Evolutionary conservation across 306 rosid species (phyloP).

Genomic region (Quercus variabilis): DNA sequence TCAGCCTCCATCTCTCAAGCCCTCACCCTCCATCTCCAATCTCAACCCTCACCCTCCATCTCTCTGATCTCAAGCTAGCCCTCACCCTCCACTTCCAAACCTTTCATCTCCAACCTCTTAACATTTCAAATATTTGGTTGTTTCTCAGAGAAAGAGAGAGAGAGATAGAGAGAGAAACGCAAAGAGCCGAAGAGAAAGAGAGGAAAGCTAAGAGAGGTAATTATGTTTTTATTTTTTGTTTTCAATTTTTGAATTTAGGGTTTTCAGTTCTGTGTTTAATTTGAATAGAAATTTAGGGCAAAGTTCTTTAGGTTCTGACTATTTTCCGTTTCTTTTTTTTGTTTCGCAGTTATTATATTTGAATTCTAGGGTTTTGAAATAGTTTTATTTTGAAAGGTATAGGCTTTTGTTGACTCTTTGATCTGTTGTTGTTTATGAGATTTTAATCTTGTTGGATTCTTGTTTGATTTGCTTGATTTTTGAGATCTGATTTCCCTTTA

Average conservation of each 20-base stretch:
- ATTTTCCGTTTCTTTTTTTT: too few species aligned
- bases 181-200: not conserved
- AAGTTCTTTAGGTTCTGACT: too few species aligned
- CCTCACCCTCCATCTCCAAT: too few species aligned
- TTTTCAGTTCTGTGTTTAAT: not conserved
- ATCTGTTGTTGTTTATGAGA: not conserved
- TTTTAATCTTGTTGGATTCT: not conserved
- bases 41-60: too few species aligned
- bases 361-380: not conserved
- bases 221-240: not conserved
- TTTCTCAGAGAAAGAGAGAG: not conserved
- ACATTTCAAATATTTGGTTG: not conserved
- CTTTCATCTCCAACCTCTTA: accelerated
- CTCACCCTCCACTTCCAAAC: too few species aligned
- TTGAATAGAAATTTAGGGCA: too few species aligned
- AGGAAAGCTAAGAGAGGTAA: slow-evolving; percentile 23
- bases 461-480: not conserved
- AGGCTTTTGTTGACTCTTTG: not conserved
- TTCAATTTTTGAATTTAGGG: not conserved
- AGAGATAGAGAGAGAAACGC: not conserved
- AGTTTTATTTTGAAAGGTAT: not conserved
- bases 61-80: too few species aligned
- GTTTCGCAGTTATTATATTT: not conserved
- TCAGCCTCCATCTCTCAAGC: too few species aligned
- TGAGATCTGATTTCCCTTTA: not conserved